Evolutionary conservation across 495 filamentous ascomycete genomes (phyloP).

Genomic region (Neurospora sp.): DNA sequence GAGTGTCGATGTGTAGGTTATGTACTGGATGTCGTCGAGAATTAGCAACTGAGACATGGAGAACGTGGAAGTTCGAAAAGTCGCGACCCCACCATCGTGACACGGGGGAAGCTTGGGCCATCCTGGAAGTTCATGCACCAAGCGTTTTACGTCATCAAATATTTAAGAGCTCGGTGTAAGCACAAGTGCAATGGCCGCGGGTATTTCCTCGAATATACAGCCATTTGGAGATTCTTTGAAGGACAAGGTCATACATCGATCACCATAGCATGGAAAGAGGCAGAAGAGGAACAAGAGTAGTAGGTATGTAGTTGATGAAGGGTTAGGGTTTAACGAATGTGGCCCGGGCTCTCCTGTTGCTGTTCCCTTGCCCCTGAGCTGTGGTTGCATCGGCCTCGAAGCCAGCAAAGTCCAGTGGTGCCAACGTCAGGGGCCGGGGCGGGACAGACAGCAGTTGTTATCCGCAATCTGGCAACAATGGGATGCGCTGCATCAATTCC

Average conservation of each 20-base stretch:
- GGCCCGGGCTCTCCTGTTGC: background rate
- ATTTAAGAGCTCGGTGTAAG: background rate
- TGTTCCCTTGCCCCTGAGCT: background rate
- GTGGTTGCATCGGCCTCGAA: conserved; percentile 11
- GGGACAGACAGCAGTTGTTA: background rate
- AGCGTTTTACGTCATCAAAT: background rate
- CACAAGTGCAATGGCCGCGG: background rate
- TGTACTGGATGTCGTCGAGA: background rate
- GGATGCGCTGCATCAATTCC: background rate
- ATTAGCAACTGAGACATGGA: background rate
- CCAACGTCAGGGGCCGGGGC: background rate
- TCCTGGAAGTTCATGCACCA: background rate
- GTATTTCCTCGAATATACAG: background rate
- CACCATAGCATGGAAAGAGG: background rate
- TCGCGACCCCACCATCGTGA: background rate
- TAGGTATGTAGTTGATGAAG: background rate
- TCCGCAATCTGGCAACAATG: conserved; percentile 27
- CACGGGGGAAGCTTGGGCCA: background rate
- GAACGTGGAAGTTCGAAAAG: background rate
- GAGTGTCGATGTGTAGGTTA: background rate
- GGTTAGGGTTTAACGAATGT: background rate
- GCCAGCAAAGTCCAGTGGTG: conserved; percentile 1
- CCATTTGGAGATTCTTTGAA: background rate
- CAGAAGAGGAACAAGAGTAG: background rate
- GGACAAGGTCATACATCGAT: background rate